These are phyloP conservation scores for Penicillium sp. DNA, from an alignment of 2,329 filamentous ascomycete genomes.

Conservation along the genomic window DNA sequence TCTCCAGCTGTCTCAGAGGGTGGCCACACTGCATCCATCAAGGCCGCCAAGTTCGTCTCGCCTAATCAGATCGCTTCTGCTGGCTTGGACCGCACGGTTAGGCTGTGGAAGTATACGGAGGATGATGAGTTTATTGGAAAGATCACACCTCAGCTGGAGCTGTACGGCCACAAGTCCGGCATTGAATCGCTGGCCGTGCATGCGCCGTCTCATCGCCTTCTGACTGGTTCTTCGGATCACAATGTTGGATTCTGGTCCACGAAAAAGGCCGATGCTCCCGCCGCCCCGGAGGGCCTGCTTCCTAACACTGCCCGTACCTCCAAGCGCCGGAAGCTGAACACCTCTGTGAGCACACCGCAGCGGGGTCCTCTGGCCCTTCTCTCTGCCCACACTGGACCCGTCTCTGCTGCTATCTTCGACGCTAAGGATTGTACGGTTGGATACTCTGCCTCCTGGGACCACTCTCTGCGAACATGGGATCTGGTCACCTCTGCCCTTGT, in stretches of 20 bases:
- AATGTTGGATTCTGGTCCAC: conserved; percentile 87
- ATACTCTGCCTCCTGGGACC: conserved; percentile 89
- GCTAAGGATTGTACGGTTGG: conserved; percentile 81
- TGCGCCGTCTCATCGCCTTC: conserved; percentile 70
- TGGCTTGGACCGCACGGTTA: conserved; percentile 79
- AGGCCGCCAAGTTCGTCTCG: conserved; percentile 81
- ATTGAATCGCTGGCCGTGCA: conserved; percentile 77
- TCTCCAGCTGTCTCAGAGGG: conserved; percentile 67
- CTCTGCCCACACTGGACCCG: conserved; percentile 69
- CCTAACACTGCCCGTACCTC: conserved; percentile 64
- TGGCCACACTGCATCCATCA: conserved; percentile 75
- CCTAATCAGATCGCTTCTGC: conserved; percentile 77
- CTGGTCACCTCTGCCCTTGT: conserved; percentile 78
- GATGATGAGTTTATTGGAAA: conserved; percentile 60
- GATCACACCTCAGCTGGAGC: conserved; percentile 73
- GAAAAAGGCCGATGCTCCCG: conserved; percentile 72
- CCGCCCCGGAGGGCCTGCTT: conserved; percentile 69
- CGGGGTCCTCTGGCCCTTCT: conserved; percentile 78
- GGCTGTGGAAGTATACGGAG: conserved; percentile 87
- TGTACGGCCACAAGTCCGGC: conserved; percentile 77
- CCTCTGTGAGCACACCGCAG: conserved; percentile 62
- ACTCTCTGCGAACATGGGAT: conserved; percentile 88
- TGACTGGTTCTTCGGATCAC: conserved; percentile 84
- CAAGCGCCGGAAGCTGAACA: conserved; percentile 76
- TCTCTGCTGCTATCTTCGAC: conserved; percentile 82